Conservation (phyloP, 2,329 filamentous ascomycete species). For the Septoria petroselini region DNA sequence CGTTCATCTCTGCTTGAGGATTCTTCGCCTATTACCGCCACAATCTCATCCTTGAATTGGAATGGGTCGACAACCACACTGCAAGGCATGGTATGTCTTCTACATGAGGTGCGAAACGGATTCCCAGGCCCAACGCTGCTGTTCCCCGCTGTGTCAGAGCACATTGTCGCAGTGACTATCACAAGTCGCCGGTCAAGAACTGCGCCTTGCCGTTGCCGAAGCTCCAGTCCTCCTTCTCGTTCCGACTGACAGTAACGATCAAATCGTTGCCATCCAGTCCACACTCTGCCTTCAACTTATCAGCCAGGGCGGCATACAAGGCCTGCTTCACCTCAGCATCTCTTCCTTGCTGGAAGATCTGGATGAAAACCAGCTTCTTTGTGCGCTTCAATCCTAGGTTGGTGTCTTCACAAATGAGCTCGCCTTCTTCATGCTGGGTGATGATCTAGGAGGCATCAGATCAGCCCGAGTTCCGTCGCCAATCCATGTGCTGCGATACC, state of each 20-base stretch:
- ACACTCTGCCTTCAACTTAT: constrained; percentile 26
- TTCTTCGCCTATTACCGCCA: too few species aligned
- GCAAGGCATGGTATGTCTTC: too few species aligned
- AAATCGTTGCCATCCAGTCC: constrained; percentile 31
- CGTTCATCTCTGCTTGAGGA: too few species aligned
- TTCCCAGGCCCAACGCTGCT: too few species aligned
- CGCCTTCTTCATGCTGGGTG: constrained; percentile 36
- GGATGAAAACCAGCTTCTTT: constrained; percentile 35
- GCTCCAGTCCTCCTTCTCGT: constrained; percentile 37
- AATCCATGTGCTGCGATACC: constrained; percentile 12
- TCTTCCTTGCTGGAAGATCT: constrained; percentile 38
- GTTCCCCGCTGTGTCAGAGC: too few species aligned
- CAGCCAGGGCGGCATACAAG: constrained; percentile 29
- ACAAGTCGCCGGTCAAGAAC: constrained; percentile 32
- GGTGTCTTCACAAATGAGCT: constrained; percentile 38
- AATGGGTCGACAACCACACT: too few species aligned
- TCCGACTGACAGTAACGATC: constrained; percentile 31
- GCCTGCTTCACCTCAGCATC: constrained; percentile 31
- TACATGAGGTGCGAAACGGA: too few species aligned
- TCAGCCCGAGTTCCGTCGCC: neutral
- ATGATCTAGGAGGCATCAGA: constrained; percentile 27
- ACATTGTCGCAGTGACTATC: neutral
- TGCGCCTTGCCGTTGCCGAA: constrained; percentile 36
- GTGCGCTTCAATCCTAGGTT: constrained; percentile 30
- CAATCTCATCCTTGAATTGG: too few species aligned